Evolutionary conservation across 148 eudicot species (phyloP), one percentile per base, ranked within the genome.

Genomic region (Camellia japonica): DNA sequence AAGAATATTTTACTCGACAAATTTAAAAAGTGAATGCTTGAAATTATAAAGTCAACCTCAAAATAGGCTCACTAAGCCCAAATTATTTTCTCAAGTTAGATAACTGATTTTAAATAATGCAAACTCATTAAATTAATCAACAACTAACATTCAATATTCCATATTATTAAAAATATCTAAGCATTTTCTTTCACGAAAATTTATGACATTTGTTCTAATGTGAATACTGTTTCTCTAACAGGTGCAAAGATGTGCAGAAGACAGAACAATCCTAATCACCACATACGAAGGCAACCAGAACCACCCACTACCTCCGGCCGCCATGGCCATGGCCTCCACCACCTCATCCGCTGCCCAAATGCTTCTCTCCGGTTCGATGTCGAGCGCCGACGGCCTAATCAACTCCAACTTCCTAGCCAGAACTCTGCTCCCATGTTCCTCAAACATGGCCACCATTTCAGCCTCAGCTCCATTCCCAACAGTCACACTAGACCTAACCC

Each of bases 161-260:
- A 30, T 30, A 30, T 30, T 1, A 30, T 30, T 30, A 30, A 30
- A 30, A 30, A 30, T 30, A 30, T 30, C 1, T 30, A 30, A 30
- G 38, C 38, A 30, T 30, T 30, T 30, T 30, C 38, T 30, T 30
- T 30, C 38, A 30, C 0, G 38, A 30, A 30, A 30, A 30, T 30
- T 30, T 30, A 30, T 1, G 38, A 1, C 9, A 5, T 51, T 5
- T 6, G 7, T n/a, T 46, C 75, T 23, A 54, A 71, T 7, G 23
- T 38, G 56, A n/a, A 63, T 61, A 15, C 71, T 4, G 16, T 12
- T 75, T 19, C 14, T 74, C 30, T 11, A 58, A 7, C 79, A 91
- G 94, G 94, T 91, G 6, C 94, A 91, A 85, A 89, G 94, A 83
- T 91, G 94, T 74, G 94, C 92, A 5, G 94, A 91, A 52, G 94